These are phyloP conservation scores for Coemansia sp. DNA, from an alignment of 192 early-diverging fungal genomes.

Conservation along the genomic window DNA sequence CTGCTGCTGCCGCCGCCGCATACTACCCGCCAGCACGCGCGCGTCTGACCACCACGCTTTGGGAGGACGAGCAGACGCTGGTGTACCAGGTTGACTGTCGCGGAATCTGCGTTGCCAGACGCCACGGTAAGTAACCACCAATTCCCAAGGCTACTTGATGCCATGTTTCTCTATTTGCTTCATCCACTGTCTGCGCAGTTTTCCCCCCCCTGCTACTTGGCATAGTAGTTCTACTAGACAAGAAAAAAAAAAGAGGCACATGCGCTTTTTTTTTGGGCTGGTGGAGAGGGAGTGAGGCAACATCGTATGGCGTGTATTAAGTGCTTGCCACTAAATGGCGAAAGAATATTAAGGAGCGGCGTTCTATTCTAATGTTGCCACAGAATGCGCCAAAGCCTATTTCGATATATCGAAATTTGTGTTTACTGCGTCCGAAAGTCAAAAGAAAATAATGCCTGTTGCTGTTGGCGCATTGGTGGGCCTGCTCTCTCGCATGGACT, in stretches of 20 bases:
- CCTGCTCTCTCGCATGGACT: background rate
- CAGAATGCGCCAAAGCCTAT: slow-evolving; percentile 9
- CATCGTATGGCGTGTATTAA: slow-evolving; percentile 6
- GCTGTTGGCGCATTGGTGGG: background rate
- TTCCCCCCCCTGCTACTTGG: background rate
- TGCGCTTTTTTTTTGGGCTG: background rate
- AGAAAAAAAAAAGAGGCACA: background rate
- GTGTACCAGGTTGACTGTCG: slow-evolving; percentile 80
- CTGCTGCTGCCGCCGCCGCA: slow-evolving; percentile 47
- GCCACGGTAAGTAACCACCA: slow-evolving; percentile 56
- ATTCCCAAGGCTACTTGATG: background rate
- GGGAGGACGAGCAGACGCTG: slow-evolving; percentile 80
- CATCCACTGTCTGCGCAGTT: background rate
- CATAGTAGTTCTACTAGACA: slow-evolving; percentile 7
- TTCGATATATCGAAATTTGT: slow-evolving; percentile 5
- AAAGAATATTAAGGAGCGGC: slow-evolving; percentile 4
- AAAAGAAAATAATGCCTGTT: background rate
- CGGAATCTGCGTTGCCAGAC: slow-evolving; percentile 75
- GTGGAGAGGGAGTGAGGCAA: background rate
- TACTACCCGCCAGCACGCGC: slow-evolving; percentile 55
- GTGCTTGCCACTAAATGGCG: slow-evolving; percentile 2
- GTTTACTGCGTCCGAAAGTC: slow-evolving; percentile 1
- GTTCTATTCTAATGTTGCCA: slow-evolving; percentile 2
- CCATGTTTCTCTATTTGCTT: slow-evolving; percentile 2
- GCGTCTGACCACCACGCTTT: slow-evolving; percentile 67